Evolutionary conservation across 2,329 filamentous ascomycete species (phyloP), one percentile per base, ranked within the genome.

Genomic region (Arthroderma sp.): DNA sequence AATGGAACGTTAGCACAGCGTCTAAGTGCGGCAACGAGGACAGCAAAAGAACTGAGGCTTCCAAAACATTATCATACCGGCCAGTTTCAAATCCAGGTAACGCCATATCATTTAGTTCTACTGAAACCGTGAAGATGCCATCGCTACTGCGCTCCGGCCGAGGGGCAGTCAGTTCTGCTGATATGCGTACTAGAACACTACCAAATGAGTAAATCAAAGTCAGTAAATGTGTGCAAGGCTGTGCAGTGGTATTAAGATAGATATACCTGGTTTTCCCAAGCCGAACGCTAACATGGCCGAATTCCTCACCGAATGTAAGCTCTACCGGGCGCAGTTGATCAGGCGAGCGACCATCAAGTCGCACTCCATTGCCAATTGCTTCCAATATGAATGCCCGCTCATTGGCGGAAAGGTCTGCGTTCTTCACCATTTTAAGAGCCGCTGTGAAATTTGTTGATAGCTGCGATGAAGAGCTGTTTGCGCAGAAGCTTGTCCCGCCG

Each of bases 141-240:
- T 96, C 91, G 60, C 94, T 94, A 48, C 88, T 89, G 51, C 89
- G 82, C 66, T 96, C 89, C 43, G 82, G 66, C 59, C 82, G 85
- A 37, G 91, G 89, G 34, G 84, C 79, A 7, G 84, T 83, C 49
- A 96, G 84, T 67, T 94, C 85, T 50, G 87, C 84, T 2, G 87
- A 89, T 48, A 94, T 82, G 50, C 85, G 84, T 45, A 83, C 86
- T 49, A 93, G 70, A 47, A 95, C 77, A 57, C 88, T 93, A 54
- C 7, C 15, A 28, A 10, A 41, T 38, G 29, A 42, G 15, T 33
- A 38, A 6, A 9, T 27, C 28, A 28, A 6, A 30, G 9, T 45
- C 22, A 44, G 42, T 10, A 28, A 42, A 8, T n/a, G n/a, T 41
- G 8, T 22, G 6, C 6, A 59, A 52, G 52, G 8, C 15, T 9